phyloP scores from a whole-genome alignment of 2,329 filamentous ascomycete species.

The Claviceps cyperi region DNA sequence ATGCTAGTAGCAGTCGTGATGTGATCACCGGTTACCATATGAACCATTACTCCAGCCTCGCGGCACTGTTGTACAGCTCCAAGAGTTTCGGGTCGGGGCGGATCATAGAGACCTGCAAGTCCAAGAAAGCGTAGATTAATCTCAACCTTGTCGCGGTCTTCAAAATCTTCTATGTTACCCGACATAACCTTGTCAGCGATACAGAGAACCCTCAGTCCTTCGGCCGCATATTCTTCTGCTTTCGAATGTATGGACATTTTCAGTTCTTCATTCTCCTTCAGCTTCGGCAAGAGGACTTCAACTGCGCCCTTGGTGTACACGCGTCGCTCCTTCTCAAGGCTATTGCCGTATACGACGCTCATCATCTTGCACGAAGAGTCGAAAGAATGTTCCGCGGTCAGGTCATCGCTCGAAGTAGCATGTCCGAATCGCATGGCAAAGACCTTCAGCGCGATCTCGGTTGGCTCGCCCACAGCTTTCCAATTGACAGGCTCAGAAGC shows the following conservation, averaged over 20 bases:
- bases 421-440: constrained; percentile 54
- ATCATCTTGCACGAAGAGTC: constrained; percentile 62
- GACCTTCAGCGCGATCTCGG: constrained; percentile 60
- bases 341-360: constrained; percentile 48
- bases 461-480: constrained; percentile 51
- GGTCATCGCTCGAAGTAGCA: constrained; percentile 27
- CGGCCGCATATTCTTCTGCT: constrained; percentile 41
- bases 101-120: constrained; percentile 58
- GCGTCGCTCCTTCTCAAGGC: constrained; percentile 19
- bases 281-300: constrained; percentile 39
- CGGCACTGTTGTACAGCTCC: constrained; percentile 45
- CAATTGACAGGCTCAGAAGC: constrained; percentile 31
- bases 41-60: constrained; percentile 47
- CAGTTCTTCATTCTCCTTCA: constrained; percentile 30
- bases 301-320: constrained; percentile 46
- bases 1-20: constrained; percentile 53
- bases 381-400: constrained; percentile 55
- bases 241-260: constrained; percentile 32
- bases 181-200: constrained; percentile 39
- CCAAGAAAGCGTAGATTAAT: constrained; percentile 48
- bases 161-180: constrained; percentile 19
- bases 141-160: constrained; percentile 41
- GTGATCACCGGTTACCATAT: constrained; percentile 58
- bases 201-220: constrained; percentile 55
- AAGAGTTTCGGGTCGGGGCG: constrained; percentile 52